Base-by-base conservation (phyloP, 2,329 filamentous ascomycete genomes). In the Nemania diffusa region DNA sequence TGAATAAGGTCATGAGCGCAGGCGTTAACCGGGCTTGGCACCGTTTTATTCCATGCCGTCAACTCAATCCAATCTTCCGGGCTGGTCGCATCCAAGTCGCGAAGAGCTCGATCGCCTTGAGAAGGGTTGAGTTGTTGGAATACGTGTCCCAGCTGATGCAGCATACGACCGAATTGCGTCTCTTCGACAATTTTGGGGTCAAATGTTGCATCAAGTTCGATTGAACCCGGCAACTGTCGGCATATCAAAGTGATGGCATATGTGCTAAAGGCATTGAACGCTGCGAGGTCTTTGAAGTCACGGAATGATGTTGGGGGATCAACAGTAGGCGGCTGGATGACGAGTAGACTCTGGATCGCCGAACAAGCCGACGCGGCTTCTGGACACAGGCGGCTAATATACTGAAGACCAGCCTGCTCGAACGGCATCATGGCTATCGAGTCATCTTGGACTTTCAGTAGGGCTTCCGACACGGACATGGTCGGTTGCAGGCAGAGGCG, bases 1-100 rank as follows among this genome's bases (percentile, higher is more conserved):
- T 24, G 27, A 29, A 71, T 52, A 24, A 69, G 67, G 17, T 69
- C 57, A 50, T 68, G 65, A 34, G 44, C 56, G 20, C 53, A 59
- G 8, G 5, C 8, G 5, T 32, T 7, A 9, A 60, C 34, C 1
- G 55, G 37, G 11, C 44, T n/a, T 1, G 56, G 50, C 1, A 53
- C 2, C 8, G 5, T 24, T n/a, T 34, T 8, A 29, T 68, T 68
- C 62, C 62, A 65, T n/a, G 15, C 22, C 7, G 37, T 44, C 26
- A 67, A 22, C 17, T 64, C 55, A 7, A 13, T 20, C 40, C 55
- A 51, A 40, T 67, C 65, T 24, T 60, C 57, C 1, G 37, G n/a
- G 27, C 55, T 59, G 9, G 34, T 57, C 8, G n/a, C 46, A 24
- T 64, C 50, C 13, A 67, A 8, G 4, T 67, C 57, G n/a, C 55